Evolutionary conservation across 148 eudicot species (phyloP), one percentile per base, ranked within the genome.

Genomic region (Cornus controversa): DNA sequence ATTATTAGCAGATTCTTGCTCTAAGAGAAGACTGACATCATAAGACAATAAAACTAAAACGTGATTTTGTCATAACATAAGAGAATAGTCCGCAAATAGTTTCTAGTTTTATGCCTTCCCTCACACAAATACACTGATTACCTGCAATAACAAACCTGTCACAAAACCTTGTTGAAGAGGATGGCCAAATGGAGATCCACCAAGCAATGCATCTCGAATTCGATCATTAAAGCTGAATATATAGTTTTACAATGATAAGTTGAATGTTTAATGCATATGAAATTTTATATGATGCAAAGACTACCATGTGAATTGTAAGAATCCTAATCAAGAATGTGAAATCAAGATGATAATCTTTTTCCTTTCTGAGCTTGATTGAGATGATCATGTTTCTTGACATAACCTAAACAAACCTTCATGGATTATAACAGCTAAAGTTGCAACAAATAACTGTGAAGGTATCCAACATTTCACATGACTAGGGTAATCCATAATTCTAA

Each of bases 161-260:
- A 89, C 85, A 75, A 91, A 96, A 75, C 99, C 99, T 88, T 96
- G 99, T 77, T 91, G 98, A 85, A 96, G 98, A 47, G 91, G 92
- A 77, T 90, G 90, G 75, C 99, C 99, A 86, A 96, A 96, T 40
- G 99, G 99, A 81, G 97, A 92, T 74, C 99, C 99, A 67, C 99
- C 99, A 76, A 88, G 89, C 85, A 90, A 74, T 62, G 99, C 98
- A 88, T 96, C 99, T 79, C 99, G 91, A 70, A 96, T 89, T 73
- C 99, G 92, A 82, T 96, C 99, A 79, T 96, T 96, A 77, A 96
- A 96, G 87, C 99, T 96, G 91, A 77, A 80, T 18, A 18, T 22
- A 22, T 20, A 18, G 6, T 60, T n/a, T 60, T 22, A 18, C 18
- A 20, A 60, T 60, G 20, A 60, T 60, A 60, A 60, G 22, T 60